A percentile compares a stretch with the other conserved stretches of the same genome.
Evolutionary conservation across 2,329 filamentous ascomycete genomes (phyloP).

Genomic region (Colletotrichum eleusines): DNA sequence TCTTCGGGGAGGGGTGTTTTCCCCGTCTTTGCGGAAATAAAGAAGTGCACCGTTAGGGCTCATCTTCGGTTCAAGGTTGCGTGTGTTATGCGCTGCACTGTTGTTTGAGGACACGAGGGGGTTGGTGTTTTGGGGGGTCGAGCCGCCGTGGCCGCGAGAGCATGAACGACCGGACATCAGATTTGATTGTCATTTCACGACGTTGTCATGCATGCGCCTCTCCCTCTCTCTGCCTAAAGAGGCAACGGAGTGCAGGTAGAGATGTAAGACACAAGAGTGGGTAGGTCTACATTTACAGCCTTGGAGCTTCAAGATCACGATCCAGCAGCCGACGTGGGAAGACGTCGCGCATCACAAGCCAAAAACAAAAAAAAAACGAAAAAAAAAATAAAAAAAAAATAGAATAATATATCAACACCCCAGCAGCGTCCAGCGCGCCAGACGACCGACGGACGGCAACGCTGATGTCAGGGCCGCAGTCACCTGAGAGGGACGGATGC

Average conservation of each 20-base stretch:
- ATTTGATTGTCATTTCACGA: background rate
- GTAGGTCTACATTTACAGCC: constrained; percentile 2
- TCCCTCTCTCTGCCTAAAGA: background rate
- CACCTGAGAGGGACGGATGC: constrained; percentile 8
- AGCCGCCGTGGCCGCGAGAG: background rate
- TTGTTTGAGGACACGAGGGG: background rate
- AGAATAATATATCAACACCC: background rate
- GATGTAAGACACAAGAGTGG: background rate
- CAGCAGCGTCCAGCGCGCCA: background rate
- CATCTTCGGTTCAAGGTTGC: background rate
- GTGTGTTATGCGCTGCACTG: background rate
- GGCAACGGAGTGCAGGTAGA: background rate
- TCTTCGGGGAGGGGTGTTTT: constrained; percentile 1
- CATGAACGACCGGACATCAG: constrained; percentile 1
- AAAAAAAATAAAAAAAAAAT: no score
- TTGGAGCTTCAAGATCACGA: constrained; percentile 18
- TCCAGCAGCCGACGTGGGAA: background rate
- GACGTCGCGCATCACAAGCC: constrained; percentile 4
- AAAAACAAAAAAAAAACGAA: background rate
- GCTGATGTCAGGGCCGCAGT: constrained; percentile 4
- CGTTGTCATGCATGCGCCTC: constrained; percentile 1
- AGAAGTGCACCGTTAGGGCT: background rate
- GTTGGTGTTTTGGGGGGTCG: background rate
- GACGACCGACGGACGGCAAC: background rate
- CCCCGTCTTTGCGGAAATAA: no score